Evolutionary conservation across 2,329 filamentous ascomycete genomes (phyloP), one percentile per base, ranked within the genome.

Genomic region (Stromatinia cepivora): DNA sequence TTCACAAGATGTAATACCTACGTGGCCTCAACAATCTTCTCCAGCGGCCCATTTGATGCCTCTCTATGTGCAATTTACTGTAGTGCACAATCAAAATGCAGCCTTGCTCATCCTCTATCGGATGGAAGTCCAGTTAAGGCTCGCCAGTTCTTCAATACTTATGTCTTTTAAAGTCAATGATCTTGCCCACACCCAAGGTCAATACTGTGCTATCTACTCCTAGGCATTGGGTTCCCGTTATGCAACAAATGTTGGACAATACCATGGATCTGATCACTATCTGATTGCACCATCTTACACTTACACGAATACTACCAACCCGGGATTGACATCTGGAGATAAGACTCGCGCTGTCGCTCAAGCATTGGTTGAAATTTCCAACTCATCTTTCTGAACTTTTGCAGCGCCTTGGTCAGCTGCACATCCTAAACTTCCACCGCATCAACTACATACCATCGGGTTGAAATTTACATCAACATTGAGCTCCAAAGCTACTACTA

Each of bases 151-250:
- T 36, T 58, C 54, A 58, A 36, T n/a, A n/a, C 54, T 22, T 36
- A 58, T 58, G 25, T 58, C 54, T 20, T 39, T 58, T 58, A 58
- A 31, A n/a, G 34, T 58, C 54, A 58, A 36, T 2, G 22, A 34
- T 39, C 54, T 39, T 34, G 20, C 54, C 28, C 17, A 36, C 11
- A 58, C 13, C 22, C 54, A 36, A n/a, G 54, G 54, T 20, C 54
- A 58, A 39, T 58, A 58, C 20, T 58, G 54, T 58, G 31, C 54
- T 17, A 58, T 58, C 28, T 58, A 58, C 10, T 58, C 54, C 20
- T 15, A 58, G 54, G 31, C 54, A 34, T 58, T 25, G 54, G 54
- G 31, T 36, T 58, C 54, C 3, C 31, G 31, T 20, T 58, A 58
- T 7, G 54, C 54, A 58, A 58, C 54, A 4, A 58, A 58, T 4